A percentile compares a stretch with the other conserved stretches of the same genome.
phyloP scores from a whole-genome alignment of 192 early-diverging fungal species.

The Backusella parvicylindrica region DNA sequence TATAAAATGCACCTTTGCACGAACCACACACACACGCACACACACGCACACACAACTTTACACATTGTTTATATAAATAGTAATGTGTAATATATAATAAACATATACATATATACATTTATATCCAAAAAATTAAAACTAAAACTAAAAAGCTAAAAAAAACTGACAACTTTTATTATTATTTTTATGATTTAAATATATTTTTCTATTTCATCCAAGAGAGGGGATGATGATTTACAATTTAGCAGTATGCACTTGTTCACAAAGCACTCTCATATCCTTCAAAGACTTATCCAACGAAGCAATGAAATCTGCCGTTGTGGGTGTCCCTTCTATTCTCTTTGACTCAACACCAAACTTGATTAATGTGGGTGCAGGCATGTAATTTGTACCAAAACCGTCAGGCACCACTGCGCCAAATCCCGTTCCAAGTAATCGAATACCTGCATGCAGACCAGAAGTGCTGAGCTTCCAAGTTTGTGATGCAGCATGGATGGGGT shows the following conservation, averaged over 20 bases:
- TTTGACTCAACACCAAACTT: slow-evolving; percentile 86
- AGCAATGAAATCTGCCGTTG: slow-evolving; percentile 8
- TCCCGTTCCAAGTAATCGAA: slow-evolving; percentile 68
- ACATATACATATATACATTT: not conserved
- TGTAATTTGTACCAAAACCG: slow-evolving; percentile 88
- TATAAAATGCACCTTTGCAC: not conserved
- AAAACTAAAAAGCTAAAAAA: not conserved
- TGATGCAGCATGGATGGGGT: slow-evolving; percentile 71
- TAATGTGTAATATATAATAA: not conserved
- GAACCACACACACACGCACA: too few relatives aligned
- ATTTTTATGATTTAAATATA: too few relatives aligned
- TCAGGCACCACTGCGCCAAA: slow-evolving; percentile 80
- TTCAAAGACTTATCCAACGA: slow-evolving; percentile 10
- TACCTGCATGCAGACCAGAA: slow-evolving; percentile 69
- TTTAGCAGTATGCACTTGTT: slow-evolving; percentile 13
- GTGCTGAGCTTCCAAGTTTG: slow-evolving; percentile 78
- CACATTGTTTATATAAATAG: too few relatives aligned
- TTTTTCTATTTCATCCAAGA: too few relatives aligned
- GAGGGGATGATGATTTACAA: too few relatives aligned
- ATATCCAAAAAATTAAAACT: too few relatives aligned
- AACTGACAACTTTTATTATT: not conserved
- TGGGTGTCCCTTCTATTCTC: slow-evolving; percentile 11
- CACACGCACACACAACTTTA: not conserved
- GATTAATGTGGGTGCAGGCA: slow-evolving; percentile 56
- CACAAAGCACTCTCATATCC: slow-evolving; percentile 36